Evolutionary conservation across 129 eudicot species (phyloP), one percentile per base, ranked within the genome.

Genomic region (Daucus carota): DNA sequence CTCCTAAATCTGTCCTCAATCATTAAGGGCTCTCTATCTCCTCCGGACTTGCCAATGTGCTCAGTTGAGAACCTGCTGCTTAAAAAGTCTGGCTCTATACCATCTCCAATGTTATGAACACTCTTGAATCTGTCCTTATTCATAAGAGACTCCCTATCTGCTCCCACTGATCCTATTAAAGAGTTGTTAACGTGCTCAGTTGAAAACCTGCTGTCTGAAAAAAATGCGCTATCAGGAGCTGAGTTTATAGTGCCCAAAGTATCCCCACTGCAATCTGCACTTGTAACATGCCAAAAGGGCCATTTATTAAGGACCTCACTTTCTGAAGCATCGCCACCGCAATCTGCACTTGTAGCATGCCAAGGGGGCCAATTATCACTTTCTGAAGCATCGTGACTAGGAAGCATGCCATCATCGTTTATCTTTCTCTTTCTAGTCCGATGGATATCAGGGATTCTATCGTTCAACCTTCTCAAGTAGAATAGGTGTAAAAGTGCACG

Each of bases 401-500:
- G 45, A 50, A 74, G 63, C 46, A 38, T 36, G 68, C 71, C 82
- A 54, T 79, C 76, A 57, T 70, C 33, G 52, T 75, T 78, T 38
- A 72, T 13, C 16, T 78, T 81, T 43, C 81, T 70, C 68, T 79
- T 80, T 80, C 82, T 85, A 43, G 47, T 42, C 60, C 72, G 67
- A 74, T 67, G 73, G 24, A 46, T 71, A 11, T 42, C 77, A 59
- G 57, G 82, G 57, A 68, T 43, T 22, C 54, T 73, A 16, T 77
- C 72, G 38, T 79, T 76, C 33, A 72, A 32, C 75, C 67, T 77
- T 59, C 81, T 86, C 67, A 85, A 57, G 57, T 62, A 75, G 54
- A 86, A 88, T 34, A 88, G 72, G 40, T 12, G 32, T 70, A 86
- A 70, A 69, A 88, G 90, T 26, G 73, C 78, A 79, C 31, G 63